These are phyloP conservation scores for Viridothelium virens DNA, from an alignment of 495 filamentous ascomycete species.

Conservation along the genomic window DNA sequence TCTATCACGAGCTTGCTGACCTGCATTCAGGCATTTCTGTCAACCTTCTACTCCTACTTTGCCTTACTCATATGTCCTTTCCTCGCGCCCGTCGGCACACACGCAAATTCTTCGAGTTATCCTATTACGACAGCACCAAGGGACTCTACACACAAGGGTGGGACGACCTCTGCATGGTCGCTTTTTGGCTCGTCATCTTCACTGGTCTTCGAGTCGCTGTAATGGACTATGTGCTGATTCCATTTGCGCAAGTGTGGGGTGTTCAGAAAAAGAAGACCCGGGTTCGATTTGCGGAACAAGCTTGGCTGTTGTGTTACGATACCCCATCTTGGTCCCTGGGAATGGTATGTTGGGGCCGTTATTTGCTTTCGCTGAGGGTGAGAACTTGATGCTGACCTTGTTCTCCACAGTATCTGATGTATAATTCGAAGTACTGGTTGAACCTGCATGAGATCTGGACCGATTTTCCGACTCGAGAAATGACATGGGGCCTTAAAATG, in stretches of 20 bases:
- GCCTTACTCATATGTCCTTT: conserved; percentile 68
- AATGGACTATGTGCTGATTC: conserved; percentile 80
- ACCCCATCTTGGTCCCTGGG: conserved; percentile 70
- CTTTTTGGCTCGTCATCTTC: conserved; percentile 72
- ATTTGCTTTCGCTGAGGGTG: not conserved
- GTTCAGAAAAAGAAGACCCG: conserved; percentile 64
- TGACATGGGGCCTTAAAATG: conserved; percentile 69
- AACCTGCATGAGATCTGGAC: conserved; percentile 75
- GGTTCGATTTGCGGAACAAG: conserved; percentile 84
- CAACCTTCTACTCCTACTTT: conserved; percentile 68
- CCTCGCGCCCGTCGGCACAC: conserved; percentile 71
- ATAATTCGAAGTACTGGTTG: conserved; percentile 66
- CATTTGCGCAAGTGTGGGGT: conserved; percentile 60
- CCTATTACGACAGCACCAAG: conserved; percentile 63
- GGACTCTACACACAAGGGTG: conserved; percentile 65
- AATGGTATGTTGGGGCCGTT: conserved; percentile 16
- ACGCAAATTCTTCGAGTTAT: conserved; percentile 75
- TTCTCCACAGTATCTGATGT: conserved; percentile 63
- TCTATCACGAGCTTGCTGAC: conserved; percentile 17
- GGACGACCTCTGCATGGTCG: conserved; percentile 72
- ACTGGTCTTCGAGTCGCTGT: conserved; percentile 75
- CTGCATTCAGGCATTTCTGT: conserved; percentile 57
- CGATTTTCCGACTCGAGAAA: conserved; percentile 67
- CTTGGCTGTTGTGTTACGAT: conserved; percentile 80
- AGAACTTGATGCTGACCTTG: not conserved